Percentiles rank a stretch among this genome's conserved stretches.
Evolutionary conservation across 331 rosid genomes (phyloP).

Genomic region (Rosa hybrid): DNA sequence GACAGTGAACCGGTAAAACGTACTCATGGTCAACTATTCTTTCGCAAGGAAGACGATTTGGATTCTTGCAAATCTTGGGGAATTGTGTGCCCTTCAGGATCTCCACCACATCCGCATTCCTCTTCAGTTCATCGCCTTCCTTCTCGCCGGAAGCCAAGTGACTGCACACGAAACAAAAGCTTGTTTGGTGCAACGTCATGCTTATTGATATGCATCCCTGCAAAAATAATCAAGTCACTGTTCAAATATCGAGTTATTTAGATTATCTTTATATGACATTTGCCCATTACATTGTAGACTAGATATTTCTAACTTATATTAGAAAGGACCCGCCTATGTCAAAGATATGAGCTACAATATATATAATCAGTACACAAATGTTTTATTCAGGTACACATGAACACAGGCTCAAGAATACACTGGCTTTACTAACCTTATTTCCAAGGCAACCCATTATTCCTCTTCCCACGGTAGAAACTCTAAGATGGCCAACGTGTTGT

Average conservation of each 20-base stretch:
- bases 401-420: neutral
- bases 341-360: neutral
- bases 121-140: constrained; percentile 84
- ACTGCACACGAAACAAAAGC: constrained; percentile 89
- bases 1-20: neutral
- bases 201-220: constrained; percentile 98
- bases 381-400: neutral
- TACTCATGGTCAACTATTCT: constrained; percentile 84
- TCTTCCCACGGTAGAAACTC: constrained; percentile 79
- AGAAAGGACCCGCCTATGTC: neutral
- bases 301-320: neutral
- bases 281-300: neutral
- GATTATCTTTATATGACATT: neutral
- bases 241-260: neutral
- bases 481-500: constrained; percentile 83
- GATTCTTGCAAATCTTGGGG: constrained; percentile 70
- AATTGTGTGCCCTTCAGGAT: constrained; percentile 77
- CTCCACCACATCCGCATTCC: constrained; percentile 84
- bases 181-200: constrained; percentile 90
- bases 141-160: constrained; percentile 99
- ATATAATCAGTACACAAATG: neutral
- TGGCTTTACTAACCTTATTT: constrained; percentile 59
- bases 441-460: constrained; percentile 95
- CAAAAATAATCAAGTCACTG: constrained; percentile 24
- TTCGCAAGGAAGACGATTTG: constrained; percentile 59